Evolutionary conservation across 352 stramenopile species (phyloP), one percentile per base, ranked within the genome.

Genomic region (Globisporangium emineosum): DNA sequence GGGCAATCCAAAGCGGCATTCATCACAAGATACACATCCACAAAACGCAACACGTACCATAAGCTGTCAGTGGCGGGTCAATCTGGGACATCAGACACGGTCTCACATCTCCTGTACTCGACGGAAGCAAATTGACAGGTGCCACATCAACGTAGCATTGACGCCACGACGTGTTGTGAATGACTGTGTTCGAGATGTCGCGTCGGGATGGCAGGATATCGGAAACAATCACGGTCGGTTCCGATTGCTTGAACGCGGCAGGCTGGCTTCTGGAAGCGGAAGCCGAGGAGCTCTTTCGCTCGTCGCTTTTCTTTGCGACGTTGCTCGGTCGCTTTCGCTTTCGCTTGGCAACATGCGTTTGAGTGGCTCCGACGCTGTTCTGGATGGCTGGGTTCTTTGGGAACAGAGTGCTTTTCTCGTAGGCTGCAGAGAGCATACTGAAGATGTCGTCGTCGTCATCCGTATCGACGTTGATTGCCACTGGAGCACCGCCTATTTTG

Each of bases 91-190:
- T 57, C 27, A 71, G 68, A 45, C 59, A 62, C 6, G 59, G 62
- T 37, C 53, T 56, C 8, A 57, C 21, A 15, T 67, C 58, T 13
- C 30, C 49, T 6, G 65, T 49, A 30, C 62, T 43, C 23, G 78
- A 30, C 5, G 65, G 54, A 25, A 87, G 68, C 43, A 87, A 29
- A 35, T 71, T 83, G 7, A 51, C 56, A 15, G 76, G 74, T 5
- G 64, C 72, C 5, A 64, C 59, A 23, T 78, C 76, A 1, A 87
- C 75, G 52, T 59, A 76, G 33, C 81, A 70, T 23, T 69, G 75
- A 49, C 78, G 66, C 78, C 78, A 87, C 35, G 71, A 64, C 10
- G 76, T 83, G 27, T 59, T 68, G 58, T 82, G 76, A 59, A 87
- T 72, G 15, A 85, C 74, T n/a, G 78, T 78, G 62, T 76, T 61